A percentile compares a stretch with the other conserved stretches of the same genome.
phyloP scores from a whole-genome alignment of 179 eudicot species.

The Pouteria campechiana region DNA sequence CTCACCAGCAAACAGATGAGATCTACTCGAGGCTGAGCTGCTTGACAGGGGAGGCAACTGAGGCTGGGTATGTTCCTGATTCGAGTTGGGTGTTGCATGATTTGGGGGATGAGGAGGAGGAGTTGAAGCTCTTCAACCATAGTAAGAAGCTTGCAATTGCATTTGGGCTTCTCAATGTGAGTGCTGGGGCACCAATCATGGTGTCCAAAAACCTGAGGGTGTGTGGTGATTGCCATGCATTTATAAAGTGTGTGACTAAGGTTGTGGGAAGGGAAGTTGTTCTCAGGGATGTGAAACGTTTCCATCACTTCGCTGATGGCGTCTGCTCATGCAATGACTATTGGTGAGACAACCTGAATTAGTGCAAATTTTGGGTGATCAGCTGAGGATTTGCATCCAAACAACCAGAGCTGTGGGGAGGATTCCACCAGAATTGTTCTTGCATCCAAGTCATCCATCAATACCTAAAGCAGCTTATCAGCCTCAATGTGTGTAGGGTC shows the following conservation, averaged over 20 bases:
- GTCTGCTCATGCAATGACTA: conserved; percentile 19
- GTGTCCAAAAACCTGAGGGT: conserved; percentile 18
- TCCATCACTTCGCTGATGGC: conserved; percentile 18
- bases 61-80: conserved; percentile 24
- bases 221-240: conserved; percentile 27
- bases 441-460: no score
- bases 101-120: conserved; percentile 18
- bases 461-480: no score
- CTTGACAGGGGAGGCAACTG: conserved; percentile 10
- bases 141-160: conserved; percentile 24
- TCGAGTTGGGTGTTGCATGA: conserved; percentile 20
- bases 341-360: no score
- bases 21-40: conserved; percentile 15
- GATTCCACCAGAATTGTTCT: no score
- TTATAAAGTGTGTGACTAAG: conserved; percentile 15
- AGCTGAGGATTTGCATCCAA: no score
- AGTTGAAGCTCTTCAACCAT: conserved; percentile 15
- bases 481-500: no score
- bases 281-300: conserved; percentile 19
- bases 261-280: conserved; percentile 12
- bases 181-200: conserved; percentile 10
- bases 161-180: conserved; percentile 11
- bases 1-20: conserved; percentile 19
- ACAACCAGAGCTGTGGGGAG: no score
- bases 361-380: no score